Conservation (phyloP, 495 filamentous ascomycete species). For the Penicillium nucicola region DNA sequence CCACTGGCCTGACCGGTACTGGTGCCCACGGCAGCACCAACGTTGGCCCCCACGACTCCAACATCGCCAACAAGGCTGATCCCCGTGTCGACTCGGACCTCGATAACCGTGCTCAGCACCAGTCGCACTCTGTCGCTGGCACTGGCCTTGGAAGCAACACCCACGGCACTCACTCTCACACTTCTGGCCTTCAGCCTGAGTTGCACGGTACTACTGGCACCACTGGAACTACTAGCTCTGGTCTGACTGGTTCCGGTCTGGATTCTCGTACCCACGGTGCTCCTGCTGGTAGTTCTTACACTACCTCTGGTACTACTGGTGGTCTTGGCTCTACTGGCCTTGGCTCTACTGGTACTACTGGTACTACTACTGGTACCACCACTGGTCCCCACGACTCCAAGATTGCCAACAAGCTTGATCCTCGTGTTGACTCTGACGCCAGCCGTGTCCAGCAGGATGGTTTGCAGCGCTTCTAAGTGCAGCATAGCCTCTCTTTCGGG, state of each 20-base stretch:
- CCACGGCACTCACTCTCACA: not conserved
- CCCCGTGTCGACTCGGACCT: constrained; percentile 4
- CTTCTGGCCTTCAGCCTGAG: not conserved
- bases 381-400: constrained; percentile 33
- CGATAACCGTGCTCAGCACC: not conserved
- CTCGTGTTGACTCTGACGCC: constrained; percentile 35
- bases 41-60: not conserved
- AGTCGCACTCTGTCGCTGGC: not conserved
- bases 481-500: too few relatives aligned
- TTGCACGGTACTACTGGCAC: not conserved
- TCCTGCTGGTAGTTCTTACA: constrained; percentile 3
- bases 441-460: not conserved
- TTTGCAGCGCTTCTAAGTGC: not conserved
- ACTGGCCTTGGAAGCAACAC: not conserved
- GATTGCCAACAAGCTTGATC: constrained; percentile 44
- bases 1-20: too few relatives aligned
- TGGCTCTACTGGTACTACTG: not conserved
- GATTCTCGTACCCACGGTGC: not conserved
- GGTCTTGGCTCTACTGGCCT: not conserved
- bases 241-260: not conserved
- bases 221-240: not conserved
- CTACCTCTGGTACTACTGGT: not conserved
- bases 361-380: not conserved
- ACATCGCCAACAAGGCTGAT: constrained; percentile 4
- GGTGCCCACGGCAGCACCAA: not conserved